Percentiles rank a stretch among this genome's conserved stretches.
Conservation (phyloP, 2,329 filamentous ascomycete genomes). For the Grosmannia clavigera region DNA sequence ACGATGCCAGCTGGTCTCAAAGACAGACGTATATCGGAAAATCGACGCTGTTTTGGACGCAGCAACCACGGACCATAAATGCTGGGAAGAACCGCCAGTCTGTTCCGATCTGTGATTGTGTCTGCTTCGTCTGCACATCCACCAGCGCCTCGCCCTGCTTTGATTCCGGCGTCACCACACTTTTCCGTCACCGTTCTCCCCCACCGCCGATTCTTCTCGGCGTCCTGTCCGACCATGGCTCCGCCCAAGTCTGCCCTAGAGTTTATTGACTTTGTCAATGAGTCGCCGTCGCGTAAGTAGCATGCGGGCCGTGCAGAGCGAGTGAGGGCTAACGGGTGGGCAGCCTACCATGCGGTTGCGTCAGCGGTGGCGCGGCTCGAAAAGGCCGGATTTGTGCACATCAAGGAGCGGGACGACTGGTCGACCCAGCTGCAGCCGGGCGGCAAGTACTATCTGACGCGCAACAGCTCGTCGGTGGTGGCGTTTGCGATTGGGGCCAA, state of each 20-base stretch:
- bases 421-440: conserved; percentile 65
- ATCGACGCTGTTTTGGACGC: background rate
- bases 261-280: conserved; percentile 89
- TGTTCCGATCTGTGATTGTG: background rate
- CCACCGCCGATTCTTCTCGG: conserved; percentile 6
- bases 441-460: conserved; percentile 92
- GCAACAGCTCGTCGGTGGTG: conserved; percentile 83
- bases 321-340: background rate
- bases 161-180: background rate
- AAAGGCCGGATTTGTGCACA: conserved; percentile 72
- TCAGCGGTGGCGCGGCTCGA: conserved; percentile 64
- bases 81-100: background rate
- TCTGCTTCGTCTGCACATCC: background rate
- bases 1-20: background rate
- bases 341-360: conserved; percentile 89
- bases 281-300: conserved; percentile 74
- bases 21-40: background rate
- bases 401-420: conserved; percentile 89
- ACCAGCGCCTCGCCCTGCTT: background rate
- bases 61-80: background rate
- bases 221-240: conserved; percentile 29
- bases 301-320: background rate
- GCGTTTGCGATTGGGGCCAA: conserved; percentile 83
- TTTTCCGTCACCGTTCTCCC: background rate
- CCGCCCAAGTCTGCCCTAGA: conserved; percentile 54